Percentiles rank a stretch among this genome's conserved stretches.
phyloP scores from a whole-genome alignment of 208 protist species.

The Kentomonas sorsogonicus region DNA sequence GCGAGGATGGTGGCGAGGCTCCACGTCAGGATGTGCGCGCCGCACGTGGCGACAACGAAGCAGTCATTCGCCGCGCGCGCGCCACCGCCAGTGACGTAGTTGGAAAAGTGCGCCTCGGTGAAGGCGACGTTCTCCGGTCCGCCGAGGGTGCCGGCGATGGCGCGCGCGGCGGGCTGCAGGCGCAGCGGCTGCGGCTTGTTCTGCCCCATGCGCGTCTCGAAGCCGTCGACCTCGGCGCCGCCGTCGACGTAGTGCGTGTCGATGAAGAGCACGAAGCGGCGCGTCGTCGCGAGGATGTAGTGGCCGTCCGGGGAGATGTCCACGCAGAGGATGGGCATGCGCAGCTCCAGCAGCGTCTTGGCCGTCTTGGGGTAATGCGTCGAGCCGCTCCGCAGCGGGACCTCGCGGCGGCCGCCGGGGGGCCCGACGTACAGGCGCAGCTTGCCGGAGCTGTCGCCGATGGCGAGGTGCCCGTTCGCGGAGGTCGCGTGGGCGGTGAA shows the following conservation, averaged over 20 bases:
- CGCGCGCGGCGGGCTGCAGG: constrained; percentile 34
- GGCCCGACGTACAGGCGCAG: constrained; percentile 62
- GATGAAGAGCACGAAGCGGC: constrained; percentile 36
- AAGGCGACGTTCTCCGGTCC: constrained; percentile 37
- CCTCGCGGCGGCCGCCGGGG: constrained; percentile 34
- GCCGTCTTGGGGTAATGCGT: constrained; percentile 53
- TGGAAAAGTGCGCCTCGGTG: constrained; percentile 26
- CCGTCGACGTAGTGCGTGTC: constrained; percentile 35
- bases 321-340: constrained; percentile 40
- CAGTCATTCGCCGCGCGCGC: too few species aligned
- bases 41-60: constrained; percentile 47
- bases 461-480: constrained; percentile 41
- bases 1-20: constrained; percentile 31
- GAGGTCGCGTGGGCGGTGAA: constrained; percentile 67
- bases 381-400: constrained; percentile 31
- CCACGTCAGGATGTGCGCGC: constrained; percentile 46
- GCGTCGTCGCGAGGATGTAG: constrained; percentile 49
- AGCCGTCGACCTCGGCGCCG: constrained; percentile 29
- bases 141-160: constrained; percentile 34
- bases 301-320: constrained; percentile 56
- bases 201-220: constrained; percentile 41
- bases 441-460: constrained; percentile 40
- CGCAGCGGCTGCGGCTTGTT: constrained; percentile 41
- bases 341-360: constrained; percentile 53
- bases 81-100: too few species aligned